Percentiles rank a stretch among this genome's conserved stretches.
Conservation (phyloP, 345 rosid genomes). For the Arabidopsis suecica region DNA sequence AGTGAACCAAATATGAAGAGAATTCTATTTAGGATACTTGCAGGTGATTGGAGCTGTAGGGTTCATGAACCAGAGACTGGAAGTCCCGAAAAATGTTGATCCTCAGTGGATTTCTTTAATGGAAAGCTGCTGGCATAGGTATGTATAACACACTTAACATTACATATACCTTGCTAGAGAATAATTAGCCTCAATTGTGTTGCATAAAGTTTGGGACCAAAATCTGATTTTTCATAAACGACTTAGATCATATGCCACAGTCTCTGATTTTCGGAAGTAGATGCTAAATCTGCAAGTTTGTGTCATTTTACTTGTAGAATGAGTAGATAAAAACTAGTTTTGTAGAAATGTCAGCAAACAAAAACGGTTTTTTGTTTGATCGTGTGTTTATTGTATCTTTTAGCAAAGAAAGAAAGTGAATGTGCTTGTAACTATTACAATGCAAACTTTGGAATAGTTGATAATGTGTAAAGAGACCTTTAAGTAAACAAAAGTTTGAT, state of each 20-base stretch:
- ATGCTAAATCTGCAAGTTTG: conserved; percentile 2
- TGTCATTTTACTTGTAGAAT: conserved; percentile 14
- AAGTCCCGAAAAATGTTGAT: conserved; percentile 77
- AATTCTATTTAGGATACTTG: conserved; percentile 46
- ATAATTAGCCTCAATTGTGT: not conserved
- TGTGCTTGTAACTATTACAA: not conserved
- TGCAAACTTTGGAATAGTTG: not conserved
- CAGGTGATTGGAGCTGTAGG: conserved; percentile 99
- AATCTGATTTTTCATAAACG: not conserved
- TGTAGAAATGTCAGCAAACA: not conserved
- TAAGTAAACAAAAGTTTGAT: not conserved
- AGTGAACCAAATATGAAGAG: conserved; percentile 37
- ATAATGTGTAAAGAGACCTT: not conserved
- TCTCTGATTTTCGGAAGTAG: conserved; percentile 6
- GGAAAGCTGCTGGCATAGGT: conserved; percentile 97
- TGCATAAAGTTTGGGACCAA: not conserved
- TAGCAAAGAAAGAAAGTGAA: not conserved
- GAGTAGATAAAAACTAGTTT: not conserved
- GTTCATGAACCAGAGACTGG: conserved; percentile 88
- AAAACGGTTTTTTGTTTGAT: not conserved
- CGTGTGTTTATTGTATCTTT: no score
- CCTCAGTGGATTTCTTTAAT: conserved; percentile 82
- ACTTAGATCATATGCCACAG: not conserved
- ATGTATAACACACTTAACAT: conserved; percentile 29
- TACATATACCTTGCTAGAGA: conserved; percentile 4